These are phyloP conservation scores for Petasospora rhodanensis DNA, from an alignment of 1,139 yeast genomes.

Conservation along the genomic window DNA sequence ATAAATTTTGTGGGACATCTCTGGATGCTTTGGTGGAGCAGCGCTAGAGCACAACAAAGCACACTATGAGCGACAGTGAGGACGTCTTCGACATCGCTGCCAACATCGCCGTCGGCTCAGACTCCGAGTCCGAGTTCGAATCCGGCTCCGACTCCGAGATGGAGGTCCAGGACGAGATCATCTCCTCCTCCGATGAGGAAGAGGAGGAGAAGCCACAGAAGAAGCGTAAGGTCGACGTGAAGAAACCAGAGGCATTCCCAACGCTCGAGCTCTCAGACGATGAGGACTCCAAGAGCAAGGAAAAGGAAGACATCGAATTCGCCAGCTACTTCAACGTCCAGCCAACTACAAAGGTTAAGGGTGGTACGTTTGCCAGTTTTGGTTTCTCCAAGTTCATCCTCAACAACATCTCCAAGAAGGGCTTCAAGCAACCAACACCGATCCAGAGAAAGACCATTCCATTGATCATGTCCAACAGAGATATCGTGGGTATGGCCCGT, in stretches of 20 bases:
- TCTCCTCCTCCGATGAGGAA: conserved; percentile 39
- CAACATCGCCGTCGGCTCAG: too few species aligned
- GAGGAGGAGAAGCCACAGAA: conserved; percentile 26
- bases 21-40: too few species aligned
- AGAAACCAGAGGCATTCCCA: conserved; percentile 59
- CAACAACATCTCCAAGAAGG: conserved; percentile 72
- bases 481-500: conserved; percentile 98
- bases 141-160: conserved; percentile 33
- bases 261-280: conserved; percentile 63
- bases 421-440: conserved; percentile 94
- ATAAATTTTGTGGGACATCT: too few species aligned
- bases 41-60: too few species aligned
- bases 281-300: conserved; percentile 42
- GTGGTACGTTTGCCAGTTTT: conserved; percentile 84
- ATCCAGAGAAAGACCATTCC: conserved; percentile 96
- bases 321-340: conserved; percentile 38
- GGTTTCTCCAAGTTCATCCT: conserved; percentile 76
- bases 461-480: conserved; percentile 76
- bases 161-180: conserved; percentile 56
- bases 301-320: conserved; percentile 45
- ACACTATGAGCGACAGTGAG: too few species aligned
- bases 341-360: conserved; percentile 61
- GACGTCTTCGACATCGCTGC: too few species aligned
- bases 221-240: conserved; percentile 24
- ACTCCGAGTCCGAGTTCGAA: too few species aligned